Conservation (phyloP, 1,139 yeast genomes). For the Zygotorulaspora mrakii region DNA sequence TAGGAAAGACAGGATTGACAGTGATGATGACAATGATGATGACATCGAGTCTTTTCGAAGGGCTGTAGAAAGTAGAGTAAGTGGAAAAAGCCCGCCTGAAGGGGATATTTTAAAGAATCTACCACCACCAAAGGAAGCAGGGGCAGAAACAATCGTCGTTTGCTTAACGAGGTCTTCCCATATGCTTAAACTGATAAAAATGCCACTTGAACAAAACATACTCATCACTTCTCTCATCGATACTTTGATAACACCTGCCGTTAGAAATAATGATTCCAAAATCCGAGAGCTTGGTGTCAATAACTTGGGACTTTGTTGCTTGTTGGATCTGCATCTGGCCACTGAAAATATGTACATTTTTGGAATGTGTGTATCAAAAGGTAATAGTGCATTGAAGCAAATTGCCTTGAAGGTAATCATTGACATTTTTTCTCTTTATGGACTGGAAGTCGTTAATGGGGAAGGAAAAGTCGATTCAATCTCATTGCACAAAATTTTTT, state of each 20-base stretch:
- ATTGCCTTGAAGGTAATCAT: constrained; percentile 67
- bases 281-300: constrained; percentile 66
- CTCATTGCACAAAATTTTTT: constrained; percentile 61
- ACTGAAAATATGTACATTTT: constrained; percentile 55
- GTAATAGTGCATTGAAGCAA: constrained; percentile 53
- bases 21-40: constrained; percentile 35
- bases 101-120: constrained; percentile 25
- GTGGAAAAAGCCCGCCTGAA: constrained; percentile 21
- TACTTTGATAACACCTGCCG: constrained; percentile 79
- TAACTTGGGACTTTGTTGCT: constrained; percentile 76
- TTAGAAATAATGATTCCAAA: constrained; percentile 55
- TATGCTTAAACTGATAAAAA: constrained; percentile 64
- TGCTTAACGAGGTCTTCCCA: constrained; percentile 70
- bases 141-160: constrained; percentile 50
- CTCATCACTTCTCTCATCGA: constrained; percentile 70
- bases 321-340: constrained; percentile 65
- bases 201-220: constrained; percentile 61
- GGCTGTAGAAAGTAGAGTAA: constrained; percentile 42
- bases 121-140: constrained; percentile 27
- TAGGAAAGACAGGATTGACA: constrained; percentile 11
- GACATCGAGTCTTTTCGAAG: constrained; percentile 48
- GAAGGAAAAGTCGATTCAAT: constrained; percentile 61
- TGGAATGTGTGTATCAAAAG: constrained; percentile 60
- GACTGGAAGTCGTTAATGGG: constrained; percentile 60
- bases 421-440: constrained; percentile 77